Evolutionary conservation across 805 yeast species (phyloP).

Genomic region (Starmerella cellae): DNA sequence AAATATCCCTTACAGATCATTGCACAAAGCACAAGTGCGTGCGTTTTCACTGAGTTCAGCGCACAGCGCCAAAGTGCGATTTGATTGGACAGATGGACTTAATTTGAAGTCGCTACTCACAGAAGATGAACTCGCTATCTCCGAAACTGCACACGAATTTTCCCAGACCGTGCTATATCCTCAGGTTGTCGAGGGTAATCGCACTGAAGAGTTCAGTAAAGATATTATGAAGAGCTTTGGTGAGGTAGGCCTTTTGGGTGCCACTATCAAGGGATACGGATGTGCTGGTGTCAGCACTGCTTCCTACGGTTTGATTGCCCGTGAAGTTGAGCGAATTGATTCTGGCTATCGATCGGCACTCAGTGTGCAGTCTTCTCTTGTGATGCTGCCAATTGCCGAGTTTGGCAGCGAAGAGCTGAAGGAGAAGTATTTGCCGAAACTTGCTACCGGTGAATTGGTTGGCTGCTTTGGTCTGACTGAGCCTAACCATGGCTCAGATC

Average conservation of each 20-base stretch:
- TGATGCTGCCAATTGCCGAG: constrained; percentile 32
- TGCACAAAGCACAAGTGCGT: no score
- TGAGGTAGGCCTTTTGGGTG: constrained; percentile 32
- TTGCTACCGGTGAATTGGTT: constrained; percentile 33
- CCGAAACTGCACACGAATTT: constrained; percentile 29
- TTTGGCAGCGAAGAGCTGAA: constrained; percentile 33
- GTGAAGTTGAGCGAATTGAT: constrained; percentile 35
- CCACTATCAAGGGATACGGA: constrained; percentile 34
- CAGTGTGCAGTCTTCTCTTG: constrained; percentile 35
- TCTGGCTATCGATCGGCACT: constrained; percentile 35
- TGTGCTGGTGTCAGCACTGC: constrained; percentile 33
- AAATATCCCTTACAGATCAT: no score
- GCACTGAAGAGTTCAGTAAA: constrained; percentile 30
- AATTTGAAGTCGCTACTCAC: constrained; percentile 26
- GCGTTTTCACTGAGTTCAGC: neutral
- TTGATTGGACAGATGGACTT: constrained; percentile 32
- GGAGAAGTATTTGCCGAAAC: constrained; percentile 30
- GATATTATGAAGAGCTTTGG: constrained; percentile 32
- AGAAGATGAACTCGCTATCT: constrained; percentile 31
- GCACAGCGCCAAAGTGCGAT: constrained; percentile 7
- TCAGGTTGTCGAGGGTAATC: constrained; percentile 30
- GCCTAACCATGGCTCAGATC: constrained; percentile 52
- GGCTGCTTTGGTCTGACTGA: constrained; percentile 58
- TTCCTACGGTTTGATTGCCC: constrained; percentile 34
- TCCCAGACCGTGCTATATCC: constrained; percentile 31